Percentiles rank a stretch among this genome's conserved stretches.
These are phyloP conservation scores for Capronia coronata DNA, from an alignment of 2,329 filamentous ascomycete species.

Conservation along the genomic window DNA sequence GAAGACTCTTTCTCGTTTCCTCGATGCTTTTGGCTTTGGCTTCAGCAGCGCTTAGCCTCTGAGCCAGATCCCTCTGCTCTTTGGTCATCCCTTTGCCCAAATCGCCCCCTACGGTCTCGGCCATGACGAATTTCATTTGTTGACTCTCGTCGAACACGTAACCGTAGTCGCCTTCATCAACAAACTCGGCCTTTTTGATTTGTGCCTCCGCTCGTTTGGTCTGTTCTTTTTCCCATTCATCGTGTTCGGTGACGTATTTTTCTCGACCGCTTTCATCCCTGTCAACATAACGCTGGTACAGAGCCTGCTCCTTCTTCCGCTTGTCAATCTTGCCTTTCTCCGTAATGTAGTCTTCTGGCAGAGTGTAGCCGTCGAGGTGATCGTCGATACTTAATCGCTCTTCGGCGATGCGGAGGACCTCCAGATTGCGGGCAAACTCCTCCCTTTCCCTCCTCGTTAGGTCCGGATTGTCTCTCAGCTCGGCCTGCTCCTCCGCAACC, in stretches of 20 bases:
- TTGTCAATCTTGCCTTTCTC: conserved; percentile 84
- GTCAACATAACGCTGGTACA: conserved; percentile 88
- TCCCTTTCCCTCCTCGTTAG: conserved; percentile 73
- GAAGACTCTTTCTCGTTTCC: conserved; percentile 81
- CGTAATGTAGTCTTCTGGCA: conserved; percentile 93
- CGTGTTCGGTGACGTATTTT: conserved; percentile 84
- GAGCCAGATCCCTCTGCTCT: conserved; percentile 71
- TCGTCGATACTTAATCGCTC: conserved; percentile 84
- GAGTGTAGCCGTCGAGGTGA: conserved; percentile 80
- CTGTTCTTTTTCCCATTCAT: conserved; percentile 93
- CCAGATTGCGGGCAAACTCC: conserved; percentile 82
- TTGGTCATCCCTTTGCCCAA: conserved; percentile 60
- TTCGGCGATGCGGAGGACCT: conserved; percentile 73
- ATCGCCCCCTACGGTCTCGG: conserved; percentile 65
- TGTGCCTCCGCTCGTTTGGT: conserved; percentile 80
- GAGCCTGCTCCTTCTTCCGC: conserved; percentile 78
- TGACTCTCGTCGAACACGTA: conserved; percentile 88
- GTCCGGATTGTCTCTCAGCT: conserved; percentile 67
- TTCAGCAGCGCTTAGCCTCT: conserved; percentile 81
- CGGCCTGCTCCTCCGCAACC: conserved; percentile 79
- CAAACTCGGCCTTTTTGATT: conserved; percentile 65
- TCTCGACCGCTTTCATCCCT: conserved; percentile 81
- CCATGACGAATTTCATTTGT: conserved; percentile 76
- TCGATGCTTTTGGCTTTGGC: conserved; percentile 82
- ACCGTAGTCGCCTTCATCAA: conserved; percentile 78